Evolutionary conservation across 768 basidiomycete species (phyloP).

Genomic region (Terana coerulea): DNA sequence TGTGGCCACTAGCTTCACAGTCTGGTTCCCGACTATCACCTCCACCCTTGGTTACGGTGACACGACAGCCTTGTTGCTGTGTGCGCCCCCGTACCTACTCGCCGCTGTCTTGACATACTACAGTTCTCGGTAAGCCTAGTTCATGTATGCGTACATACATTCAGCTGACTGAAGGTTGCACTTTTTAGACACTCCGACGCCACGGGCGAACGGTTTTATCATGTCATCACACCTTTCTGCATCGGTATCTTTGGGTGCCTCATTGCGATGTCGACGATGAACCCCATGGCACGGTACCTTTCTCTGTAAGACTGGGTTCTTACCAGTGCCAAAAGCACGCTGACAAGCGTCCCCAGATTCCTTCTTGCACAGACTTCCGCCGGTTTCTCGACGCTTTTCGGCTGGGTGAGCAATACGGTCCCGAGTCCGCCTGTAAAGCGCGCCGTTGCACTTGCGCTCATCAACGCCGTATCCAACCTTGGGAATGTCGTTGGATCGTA

Average conservation of each 20-base stretch:
- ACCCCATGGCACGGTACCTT: slow-evolving; percentile 41
- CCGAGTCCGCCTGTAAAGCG: slow-evolving; percentile 78
- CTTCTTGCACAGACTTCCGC: slow-evolving; percentile 72
- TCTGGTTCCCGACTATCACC: slow-evolving; percentile 74
- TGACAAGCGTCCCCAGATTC: slow-evolving; percentile 54
- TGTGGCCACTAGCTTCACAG: slow-evolving; percentile 67
- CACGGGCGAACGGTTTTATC: slow-evolving; percentile 67
- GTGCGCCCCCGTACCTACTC: slow-evolving; percentile 73
- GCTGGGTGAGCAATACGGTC: slow-evolving; percentile 54
- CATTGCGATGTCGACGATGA: slow-evolving; percentile 61
- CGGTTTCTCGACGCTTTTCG: slow-evolving; percentile 60
- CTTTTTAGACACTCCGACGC: slow-evolving; percentile 76
- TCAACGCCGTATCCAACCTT: slow-evolving; percentile 76
- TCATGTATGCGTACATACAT: too few species aligned
- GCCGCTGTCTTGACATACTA: slow-evolving; percentile 53
- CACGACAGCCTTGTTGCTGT: slow-evolving; percentile 65
- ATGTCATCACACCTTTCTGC: slow-evolving; percentile 48
- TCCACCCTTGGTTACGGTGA: slow-evolving; percentile 64
- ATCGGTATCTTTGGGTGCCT: slow-evolving; percentile 66
- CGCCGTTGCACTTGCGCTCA: slow-evolving; percentile 76
- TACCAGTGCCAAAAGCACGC: too few species aligned
- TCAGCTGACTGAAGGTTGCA: too few species aligned
- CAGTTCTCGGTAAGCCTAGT: slow-evolving; percentile 39
- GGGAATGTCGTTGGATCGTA: slow-evolving; percentile 78
- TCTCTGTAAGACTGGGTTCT: background rate